Percentiles rank a stretch among this genome's conserved stretches.
phyloP scores from a whole-genome alignment of 805 yeast genomes.

The Yamadazyma insecticola region DNA sequence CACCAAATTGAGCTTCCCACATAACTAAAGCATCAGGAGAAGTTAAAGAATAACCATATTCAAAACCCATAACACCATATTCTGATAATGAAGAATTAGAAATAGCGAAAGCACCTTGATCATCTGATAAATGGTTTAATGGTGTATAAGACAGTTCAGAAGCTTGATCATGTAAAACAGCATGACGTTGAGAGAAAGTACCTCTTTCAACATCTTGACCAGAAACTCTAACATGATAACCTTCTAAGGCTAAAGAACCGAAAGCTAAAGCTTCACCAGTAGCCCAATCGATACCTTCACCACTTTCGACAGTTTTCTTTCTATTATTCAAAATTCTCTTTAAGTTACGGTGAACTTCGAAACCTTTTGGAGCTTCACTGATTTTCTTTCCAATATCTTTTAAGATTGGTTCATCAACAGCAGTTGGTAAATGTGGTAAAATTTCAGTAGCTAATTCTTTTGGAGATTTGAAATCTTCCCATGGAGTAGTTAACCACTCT shows the following conservation, averaged over 20 bases:
- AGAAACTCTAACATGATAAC: conserved; percentile 92
- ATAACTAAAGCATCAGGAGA: conserved; percentile 95
- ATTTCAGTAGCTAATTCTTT: conserved; percentile 94
- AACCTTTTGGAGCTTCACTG: conserved; percentile 81
- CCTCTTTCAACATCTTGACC: conserved; percentile 99
- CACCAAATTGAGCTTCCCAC: conserved; percentile 99
- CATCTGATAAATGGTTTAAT: conserved; percentile 69
- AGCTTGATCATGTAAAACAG: conserved; percentile 93
- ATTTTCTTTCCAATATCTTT: conserved; percentile 74
- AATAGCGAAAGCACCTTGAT: conserved; percentile 83
- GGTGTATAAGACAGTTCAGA: conserved; percentile 84
- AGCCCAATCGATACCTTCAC: conserved; percentile 97
- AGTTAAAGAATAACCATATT: conserved; percentile 96
- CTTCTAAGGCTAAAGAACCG: conserved; percentile 88
- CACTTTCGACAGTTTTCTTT: conserved; percentile 79
- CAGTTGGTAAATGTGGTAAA: conserved; percentile 94
- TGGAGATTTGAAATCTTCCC: conserved; percentile 99
- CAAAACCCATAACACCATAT: conserved; percentile 99
- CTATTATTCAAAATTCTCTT: conserved; percentile 89
- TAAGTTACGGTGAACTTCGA: conserved; percentile 90
- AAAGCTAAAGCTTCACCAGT: conserved; percentile 99
- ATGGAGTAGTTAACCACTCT: conserved; percentile 98
- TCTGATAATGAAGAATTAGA: conserved; percentile 95
- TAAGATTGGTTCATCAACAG: conserved; percentile 65
- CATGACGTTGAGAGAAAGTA: conserved; percentile 99